phyloP scores from a whole-genome alignment of 306 rosid genomes.

The Cyclanthera cordifolia region DNA sequence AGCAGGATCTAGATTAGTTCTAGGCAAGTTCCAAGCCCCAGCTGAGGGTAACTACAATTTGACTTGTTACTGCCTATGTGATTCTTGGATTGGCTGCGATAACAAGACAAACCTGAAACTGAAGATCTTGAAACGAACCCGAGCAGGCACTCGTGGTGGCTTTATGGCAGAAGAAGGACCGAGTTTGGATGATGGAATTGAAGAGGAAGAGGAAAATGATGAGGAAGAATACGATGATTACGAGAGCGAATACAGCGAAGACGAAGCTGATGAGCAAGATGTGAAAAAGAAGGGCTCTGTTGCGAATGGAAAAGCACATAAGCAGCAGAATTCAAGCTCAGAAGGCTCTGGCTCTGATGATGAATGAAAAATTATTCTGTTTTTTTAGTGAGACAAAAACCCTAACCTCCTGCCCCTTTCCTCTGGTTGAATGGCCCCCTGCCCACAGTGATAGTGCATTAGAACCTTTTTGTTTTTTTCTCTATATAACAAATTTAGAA shows the following conservation, averaged over 20 bases:
- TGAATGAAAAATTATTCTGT: conserved; percentile 18
- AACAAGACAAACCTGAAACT: conserved; percentile 53
- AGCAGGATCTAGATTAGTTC: conserved; percentile 61
- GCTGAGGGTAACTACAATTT: conserved; percentile 74
- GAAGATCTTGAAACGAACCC: conserved; percentile 80
- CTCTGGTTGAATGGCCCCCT: background rate
- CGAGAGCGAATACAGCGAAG: conserved; percentile 56
- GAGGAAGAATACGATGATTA: conserved; percentile 55
- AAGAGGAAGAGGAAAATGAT: conserved; percentile 51
- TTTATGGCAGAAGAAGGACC: conserved; percentile 42
- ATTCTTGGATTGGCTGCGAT: conserved; percentile 94
- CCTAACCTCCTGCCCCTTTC: background rate
- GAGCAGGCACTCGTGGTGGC: conserved; percentile 70
- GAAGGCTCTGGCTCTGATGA: conserved; percentile 39
- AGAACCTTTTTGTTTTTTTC: conserved; percentile 13
- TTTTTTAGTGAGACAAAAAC: conserved; percentile 7
- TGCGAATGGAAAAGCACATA: conserved; percentile 28
- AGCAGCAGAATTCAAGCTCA: conserved; percentile 16
- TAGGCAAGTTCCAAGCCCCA: conserved; percentile 89
- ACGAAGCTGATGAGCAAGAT: conserved; percentile 37
- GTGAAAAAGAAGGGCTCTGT: conserved; percentile 27
- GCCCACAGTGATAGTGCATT: conserved; percentile 10
- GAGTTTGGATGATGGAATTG: conserved; percentile 35
- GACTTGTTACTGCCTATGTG: conserved; percentile 78
- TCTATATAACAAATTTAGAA: conserved; percentile 7